Base-by-base conservation (phyloP, 768 basidiomycete species). In the Tylopilus plumbeoviolaceoides region DNA sequence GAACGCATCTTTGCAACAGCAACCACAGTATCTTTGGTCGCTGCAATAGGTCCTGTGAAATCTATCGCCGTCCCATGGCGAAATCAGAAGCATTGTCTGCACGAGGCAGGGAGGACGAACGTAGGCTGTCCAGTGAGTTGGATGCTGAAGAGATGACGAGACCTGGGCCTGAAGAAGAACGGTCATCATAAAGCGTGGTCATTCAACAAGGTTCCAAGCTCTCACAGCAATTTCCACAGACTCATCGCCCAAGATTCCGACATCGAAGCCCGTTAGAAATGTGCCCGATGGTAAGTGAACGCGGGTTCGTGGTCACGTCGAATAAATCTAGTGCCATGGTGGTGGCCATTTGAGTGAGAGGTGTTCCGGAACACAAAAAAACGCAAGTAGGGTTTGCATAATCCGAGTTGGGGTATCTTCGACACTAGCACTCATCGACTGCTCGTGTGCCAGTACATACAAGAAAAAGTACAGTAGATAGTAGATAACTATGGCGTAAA, bases 221-320 rank as follows among this genome's bases (percentile, higher is more conserved):
- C 39, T 43, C 47, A 54, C 63, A 65, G 41, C 45, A 48, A 35
- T 42, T 39, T 48, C 60, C 60, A 33, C 63, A 65, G 25, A 55
- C 20, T n/a, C n/a, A 18, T 45, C 12, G 31, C 33, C 53, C 1
- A 62, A 25, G 17, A 48, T 50, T 21, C 9, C 35, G 55, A 44
- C 55, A 60, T 61, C 35, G 14, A n/a, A n/a, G 12, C 44, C 30
- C 14, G 28, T 33, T n/a, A n/a, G 20, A n/a, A 25, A n/a, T 17
- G 35, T 14, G 4, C 5, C 35, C 14, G 14, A 9, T 35, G 15
- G 17, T 15, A 7, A 11, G 4, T 15, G 15, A 36, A 17, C 15
- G 15, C 1, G 15, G 35, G 17, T 15, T n/a, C n/a, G n/a, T n/a
- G n/a, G 33, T 4, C 30, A 4, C 30, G 30, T 30, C 30, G 8